These are phyloP conservation scores for Cryptococcus sp. DNA, from an alignment of 1,284 basidiomycete genomes.

Conservation along the genomic window DNA sequence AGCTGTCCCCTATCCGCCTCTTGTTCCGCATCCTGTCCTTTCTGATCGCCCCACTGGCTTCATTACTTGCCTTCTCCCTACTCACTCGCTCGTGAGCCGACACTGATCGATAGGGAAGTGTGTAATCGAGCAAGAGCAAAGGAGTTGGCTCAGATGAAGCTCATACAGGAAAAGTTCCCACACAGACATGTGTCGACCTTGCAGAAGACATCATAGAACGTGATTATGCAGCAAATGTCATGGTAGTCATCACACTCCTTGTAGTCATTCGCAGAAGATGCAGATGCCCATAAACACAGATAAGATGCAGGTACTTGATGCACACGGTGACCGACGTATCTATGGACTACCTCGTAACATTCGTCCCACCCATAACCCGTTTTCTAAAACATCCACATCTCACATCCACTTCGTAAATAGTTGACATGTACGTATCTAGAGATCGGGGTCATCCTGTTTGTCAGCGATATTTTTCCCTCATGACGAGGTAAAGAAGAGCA, in stretches of 20 bases:
- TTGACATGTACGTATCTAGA: constrained; percentile 21
- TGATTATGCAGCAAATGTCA: constrained; percentile 29
- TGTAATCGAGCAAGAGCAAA: constrained; percentile 39
- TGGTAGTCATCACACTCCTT: neutral
- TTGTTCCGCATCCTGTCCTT: too few relatives aligned
- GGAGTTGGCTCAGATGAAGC: constrained; percentile 39
- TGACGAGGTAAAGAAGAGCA: neutral
- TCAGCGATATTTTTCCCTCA: neutral
- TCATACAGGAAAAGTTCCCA: constrained; percentile 44
- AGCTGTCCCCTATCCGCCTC: neutral
- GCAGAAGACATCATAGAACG: constrained; percentile 17
- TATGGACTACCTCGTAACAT: neutral
- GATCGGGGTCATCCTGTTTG: constrained; percentile 42
- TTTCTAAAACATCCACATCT: neutral
- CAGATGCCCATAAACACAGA: neutral
- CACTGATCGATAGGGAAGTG: constrained; percentile 30
- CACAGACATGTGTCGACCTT: constrained; percentile 46
- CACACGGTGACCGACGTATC: neutral
- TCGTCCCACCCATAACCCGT: neutral
- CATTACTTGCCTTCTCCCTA: neutral
- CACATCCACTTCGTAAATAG: neutral
- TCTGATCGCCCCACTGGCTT: neutral
- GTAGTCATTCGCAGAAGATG: neutral
- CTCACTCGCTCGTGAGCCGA: neutral
- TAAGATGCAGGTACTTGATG: neutral